Percentiles rank a stretch among this genome's conserved stretches.
phyloP scores from a whole-genome alignment of 768 basidiomycete species.

The Collybia sp. region DNA sequence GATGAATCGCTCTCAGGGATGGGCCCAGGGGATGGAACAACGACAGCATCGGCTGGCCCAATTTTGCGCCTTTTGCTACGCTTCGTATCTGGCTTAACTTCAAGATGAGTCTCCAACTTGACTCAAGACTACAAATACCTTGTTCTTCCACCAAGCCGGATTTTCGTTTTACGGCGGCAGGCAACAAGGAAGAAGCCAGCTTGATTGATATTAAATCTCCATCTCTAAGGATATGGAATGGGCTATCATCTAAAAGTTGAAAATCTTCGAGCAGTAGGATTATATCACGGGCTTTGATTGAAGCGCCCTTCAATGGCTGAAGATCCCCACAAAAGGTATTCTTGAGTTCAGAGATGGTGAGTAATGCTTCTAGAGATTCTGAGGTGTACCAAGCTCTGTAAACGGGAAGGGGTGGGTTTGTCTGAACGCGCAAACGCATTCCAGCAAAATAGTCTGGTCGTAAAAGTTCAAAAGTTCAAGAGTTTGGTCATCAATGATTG shows the following conservation, averaged over 20 bases:
- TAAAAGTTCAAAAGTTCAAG: too few relatives aligned
- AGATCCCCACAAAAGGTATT: constrained; percentile 28
- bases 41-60: too few relatives aligned
- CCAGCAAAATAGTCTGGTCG: neutral
- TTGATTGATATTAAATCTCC: constrained; percentile 41
- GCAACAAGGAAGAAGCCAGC: neutral
- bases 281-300: constrained; percentile 17
- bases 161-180: constrained; percentile 3
- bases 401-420: constrained; percentile 39
- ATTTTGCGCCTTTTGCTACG: constrained; percentile 20
- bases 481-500: too few relatives aligned
- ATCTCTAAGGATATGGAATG: constrained; percentile 37
- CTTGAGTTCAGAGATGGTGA: constrained; percentile 34
- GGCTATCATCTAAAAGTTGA: constrained; percentile 38
- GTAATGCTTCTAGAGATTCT: constrained; percentile 14
- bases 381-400: constrained; percentile 51
- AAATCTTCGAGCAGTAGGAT: constrained; percentile 40
- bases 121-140: constrained; percentile 1
- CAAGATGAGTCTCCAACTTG: neutral
- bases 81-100: constrained; percentile 1
- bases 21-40: too few relatives aligned
- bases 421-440: constrained; percentile 52
- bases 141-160: neutral
- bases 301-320: constrained; percentile 19
- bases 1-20: too few relatives aligned